Percentiles rank a stretch among this genome's conserved stretches.
These are phyloP conservation scores for Coemansia sp. DNA, from an alignment of 192 early-diverging fungal species.

Conservation along the genomic window DNA sequence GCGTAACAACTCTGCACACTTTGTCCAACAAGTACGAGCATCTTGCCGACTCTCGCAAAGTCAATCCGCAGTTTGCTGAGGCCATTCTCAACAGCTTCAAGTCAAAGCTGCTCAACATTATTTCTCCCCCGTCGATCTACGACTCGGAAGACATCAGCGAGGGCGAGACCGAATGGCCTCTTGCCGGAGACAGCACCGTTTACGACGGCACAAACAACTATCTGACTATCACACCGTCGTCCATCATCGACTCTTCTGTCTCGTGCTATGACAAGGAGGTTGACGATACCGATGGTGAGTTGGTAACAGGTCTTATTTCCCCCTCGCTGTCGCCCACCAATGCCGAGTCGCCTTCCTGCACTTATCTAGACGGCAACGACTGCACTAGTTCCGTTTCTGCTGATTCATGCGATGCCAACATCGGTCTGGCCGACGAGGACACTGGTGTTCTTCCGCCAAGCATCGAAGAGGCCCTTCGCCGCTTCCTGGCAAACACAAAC, in stretches of 20 bases:
- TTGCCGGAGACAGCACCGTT: constrained; percentile 20
- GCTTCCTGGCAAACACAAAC: constrained; percentile 43
- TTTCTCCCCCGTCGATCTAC: constrained; percentile 37
- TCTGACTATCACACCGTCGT: constrained; percentile 22
- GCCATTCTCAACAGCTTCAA: constrained; percentile 58
- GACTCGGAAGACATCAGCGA: constrained; percentile 46
- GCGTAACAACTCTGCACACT: constrained; percentile 43
- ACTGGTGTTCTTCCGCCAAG: constrained; percentile 28
- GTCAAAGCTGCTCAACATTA: constrained; percentile 50
- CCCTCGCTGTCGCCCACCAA: constrained; percentile 21
- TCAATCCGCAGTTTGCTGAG: constrained; percentile 53
- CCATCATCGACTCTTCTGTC: constrained; percentile 13
- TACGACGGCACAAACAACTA: constrained; percentile 33
- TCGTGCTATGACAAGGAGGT: constrained; percentile 19
- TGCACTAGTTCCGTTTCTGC: background rate
- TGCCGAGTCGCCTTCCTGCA: background rate
- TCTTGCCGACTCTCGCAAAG: constrained; percentile 50
- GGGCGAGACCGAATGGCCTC: constrained; percentile 39
- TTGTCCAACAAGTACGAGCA: constrained; percentile 55
- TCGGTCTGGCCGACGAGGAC: constrained; percentile 7
- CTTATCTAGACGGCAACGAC: constrained; percentile 7
- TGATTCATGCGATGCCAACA: background rate
- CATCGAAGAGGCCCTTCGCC: constrained; percentile 49
- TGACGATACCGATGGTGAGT: constrained; percentile 13
- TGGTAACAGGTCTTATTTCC: constrained; percentile 23